phyloP scores from a whole-genome alignment of 106 monocot species.

The Gastrodia elata region DNA sequence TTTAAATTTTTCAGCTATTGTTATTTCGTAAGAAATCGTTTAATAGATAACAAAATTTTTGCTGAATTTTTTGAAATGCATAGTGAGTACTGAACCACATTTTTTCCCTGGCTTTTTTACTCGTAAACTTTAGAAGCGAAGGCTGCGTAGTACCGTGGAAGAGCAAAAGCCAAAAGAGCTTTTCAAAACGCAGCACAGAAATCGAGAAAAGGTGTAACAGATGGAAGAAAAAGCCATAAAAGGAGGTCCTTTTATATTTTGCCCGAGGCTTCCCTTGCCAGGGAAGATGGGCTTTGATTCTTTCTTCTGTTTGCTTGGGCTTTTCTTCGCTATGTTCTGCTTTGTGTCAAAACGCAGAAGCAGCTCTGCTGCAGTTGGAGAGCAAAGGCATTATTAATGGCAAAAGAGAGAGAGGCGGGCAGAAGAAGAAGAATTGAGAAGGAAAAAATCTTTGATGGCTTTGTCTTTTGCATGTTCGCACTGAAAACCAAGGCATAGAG shows the following conservation, averaged over 20 bases:
- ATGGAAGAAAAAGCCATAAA: background rate
- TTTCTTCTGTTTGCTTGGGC: constrained; percentile 7
- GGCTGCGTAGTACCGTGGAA: background rate
- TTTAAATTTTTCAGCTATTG: no score
- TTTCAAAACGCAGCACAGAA: background rate
- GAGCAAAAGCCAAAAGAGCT: background rate
- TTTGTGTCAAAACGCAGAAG: background rate
- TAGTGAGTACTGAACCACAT: no score
- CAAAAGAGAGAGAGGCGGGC: background rate
- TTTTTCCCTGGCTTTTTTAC: no score
- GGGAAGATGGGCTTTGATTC: constrained; percentile 1
- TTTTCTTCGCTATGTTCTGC: constrained; percentile 4
- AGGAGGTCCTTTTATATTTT: background rate
- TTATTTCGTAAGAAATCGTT: no score
- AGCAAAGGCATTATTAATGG: no score
- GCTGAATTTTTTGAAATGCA: no score
- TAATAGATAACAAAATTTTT: no score
- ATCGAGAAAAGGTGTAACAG: background rate
- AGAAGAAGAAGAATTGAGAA: background rate
- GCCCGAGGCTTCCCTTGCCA: background rate
- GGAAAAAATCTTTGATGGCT: background rate
- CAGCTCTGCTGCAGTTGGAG: constrained; percentile 1
- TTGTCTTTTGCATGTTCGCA: constrained; percentile 8
- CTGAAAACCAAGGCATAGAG: background rate
- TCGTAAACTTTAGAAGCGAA: no score